These are phyloP conservation scores for Lactarius pseudohatsudake DNA, from an alignment of 768 basidiomycete genomes.

Conservation along the genomic window DNA sequence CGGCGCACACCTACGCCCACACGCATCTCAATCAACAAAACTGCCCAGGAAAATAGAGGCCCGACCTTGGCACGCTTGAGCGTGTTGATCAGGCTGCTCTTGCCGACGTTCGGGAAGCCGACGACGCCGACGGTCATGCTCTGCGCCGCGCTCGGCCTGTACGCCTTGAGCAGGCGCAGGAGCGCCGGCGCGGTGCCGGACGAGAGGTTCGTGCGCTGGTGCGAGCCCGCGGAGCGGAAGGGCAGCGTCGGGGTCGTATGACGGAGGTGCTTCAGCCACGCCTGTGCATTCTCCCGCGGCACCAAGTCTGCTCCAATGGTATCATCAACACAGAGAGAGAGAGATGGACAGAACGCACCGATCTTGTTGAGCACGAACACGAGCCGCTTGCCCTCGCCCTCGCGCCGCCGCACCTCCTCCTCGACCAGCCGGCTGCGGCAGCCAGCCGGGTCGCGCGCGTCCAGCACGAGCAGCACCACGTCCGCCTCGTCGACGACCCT, in stretches of 20 bases:
- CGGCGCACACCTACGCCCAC: slow-evolving; percentile 70
- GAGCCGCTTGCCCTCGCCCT: slow-evolving; percentile 86
- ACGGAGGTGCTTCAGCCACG: slow-evolving; percentile 89
- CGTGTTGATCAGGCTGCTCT: slow-evolving; percentile 92
- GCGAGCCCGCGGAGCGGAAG: slow-evolving; percentile 77
- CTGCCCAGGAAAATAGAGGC: too few relatives aligned
- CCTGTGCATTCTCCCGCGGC: slow-evolving; percentile 81
- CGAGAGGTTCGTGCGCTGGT: slow-evolving; percentile 79
- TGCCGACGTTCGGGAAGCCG: slow-evolving; percentile 97
- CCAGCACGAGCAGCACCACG: slow-evolving; percentile 85
- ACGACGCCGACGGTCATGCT: slow-evolving; percentile 88
- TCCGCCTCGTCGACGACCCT: slow-evolving; percentile 95
- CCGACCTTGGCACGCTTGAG: slow-evolving; percentile 82
- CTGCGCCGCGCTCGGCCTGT: slow-evolving; percentile 62
- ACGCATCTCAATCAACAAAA: too few relatives aligned
- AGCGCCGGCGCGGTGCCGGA: slow-evolving; percentile 74
- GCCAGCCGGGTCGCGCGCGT: slow-evolving; percentile 94
- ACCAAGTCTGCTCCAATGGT: slow-evolving; percentile 85
- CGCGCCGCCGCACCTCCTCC: slow-evolving; percentile 85
- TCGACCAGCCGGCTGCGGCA: slow-evolving; percentile 91
- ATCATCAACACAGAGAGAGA: too few relatives aligned
- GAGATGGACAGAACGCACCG: slow-evolving; percentile 52
- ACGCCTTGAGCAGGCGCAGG: slow-evolving; percentile 79
- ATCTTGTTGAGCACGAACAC: slow-evolving; percentile 97
- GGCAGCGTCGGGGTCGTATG: slow-evolving; percentile 92